Conservation (phyloP, 2,329 filamentous ascomycete genomes). For the Fusarium cicatricum region DNA sequence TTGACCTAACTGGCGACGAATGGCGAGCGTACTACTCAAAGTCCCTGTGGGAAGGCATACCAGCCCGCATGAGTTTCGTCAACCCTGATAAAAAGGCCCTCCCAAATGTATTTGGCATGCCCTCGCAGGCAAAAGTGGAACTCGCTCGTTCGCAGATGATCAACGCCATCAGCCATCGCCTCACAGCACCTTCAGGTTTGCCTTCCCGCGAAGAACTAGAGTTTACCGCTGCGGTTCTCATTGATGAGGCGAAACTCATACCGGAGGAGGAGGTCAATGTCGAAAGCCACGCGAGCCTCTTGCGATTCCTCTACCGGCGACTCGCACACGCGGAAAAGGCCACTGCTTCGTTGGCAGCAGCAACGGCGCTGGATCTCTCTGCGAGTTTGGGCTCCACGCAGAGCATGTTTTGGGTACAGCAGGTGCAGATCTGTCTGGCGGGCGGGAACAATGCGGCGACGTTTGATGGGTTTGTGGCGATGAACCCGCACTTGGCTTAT, state of each 20-base stretch:
- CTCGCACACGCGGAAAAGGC: slow-evolving; percentile 5
- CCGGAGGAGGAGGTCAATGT: slow-evolving; percentile 24
- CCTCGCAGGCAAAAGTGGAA: slow-evolving; percentile 24
- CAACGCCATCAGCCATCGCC: slow-evolving; percentile 18
- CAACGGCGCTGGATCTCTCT: slow-evolving; percentile 29
- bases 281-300: slow-evolving; percentile 29
- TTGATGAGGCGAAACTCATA: slow-evolving; percentile 32
- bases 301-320: slow-evolving; percentile 15
- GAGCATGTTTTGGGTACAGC: slow-evolving; percentile 43
- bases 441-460: not conserved
- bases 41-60: slow-evolving; percentile 39
- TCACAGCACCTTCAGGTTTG: not conserved
- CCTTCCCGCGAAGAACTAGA: slow-evolving; percentile 32
- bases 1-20: slow-evolving; percentile 34
- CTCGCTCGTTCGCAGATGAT: slow-evolving; percentile 32
- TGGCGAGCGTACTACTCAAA: slow-evolving; percentile 43
- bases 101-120: slow-evolving; percentile 37
- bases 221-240: slow-evolving; percentile 30
- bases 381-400: slow-evolving; percentile 30
- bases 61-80: slow-evolving; percentile 40
- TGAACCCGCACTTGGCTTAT: slow-evolving; percentile 34
- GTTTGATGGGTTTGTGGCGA: slow-evolving; percentile 36
- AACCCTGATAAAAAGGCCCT: slow-evolving; percentile 42
- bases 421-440: slow-evolving; percentile 31
- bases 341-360: slow-evolving; percentile 14